Base-by-base conservation (phyloP, 225 moss, liverwort and hornwort genomes). In the Takakia lepidozioides region DNA sequence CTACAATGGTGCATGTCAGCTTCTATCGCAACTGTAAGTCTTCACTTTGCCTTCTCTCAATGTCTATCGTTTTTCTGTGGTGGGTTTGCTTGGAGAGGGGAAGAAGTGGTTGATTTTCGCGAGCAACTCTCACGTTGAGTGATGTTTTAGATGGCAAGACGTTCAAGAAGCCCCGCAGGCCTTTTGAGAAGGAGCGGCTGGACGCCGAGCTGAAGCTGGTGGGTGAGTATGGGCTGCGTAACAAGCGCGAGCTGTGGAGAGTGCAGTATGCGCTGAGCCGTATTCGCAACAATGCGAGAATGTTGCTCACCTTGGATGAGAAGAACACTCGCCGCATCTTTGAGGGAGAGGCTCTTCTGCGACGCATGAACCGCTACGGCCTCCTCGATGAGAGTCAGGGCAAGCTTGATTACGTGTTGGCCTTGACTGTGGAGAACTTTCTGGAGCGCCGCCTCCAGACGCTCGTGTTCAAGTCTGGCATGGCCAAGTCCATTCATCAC, bases 181-280 rank as follows among this genome's bases (percentile, higher is more conserved):
- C 88, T 0, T 93, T 93, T 10, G 88, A 93, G 73, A 88, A 93
- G 73, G 92, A 93, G 69, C 83, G 86, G 41, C 60, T 91, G 9
- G 90, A 91, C 59, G 86, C 86, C 2, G 90, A 91, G 73, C 64
- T 91, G 73, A 93, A 93, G 78, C 60, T 88, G 49, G 88, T 93
- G 3, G 88, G 92, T 2, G 88, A 93, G 71, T 93, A 88, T 19
- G 92, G 92, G 32, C 88, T 93, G 29, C 70, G 88, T 23, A 93
- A 93, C 75, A 93, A 93, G 81, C 83, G 85, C 10, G 92, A 93
- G 78, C 64, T 93, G 0, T 93, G 92, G 92, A 76, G 92, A 28
- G 92, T 93, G 62, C 92, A 88, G 65, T 78, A 82, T 26, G 88
- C 92, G 0, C 50, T 93, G 43, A 93, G 82, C 66, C 85, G 87